These are phyloP conservation scores for Ricinus communis DNA, from an alignment of 345 rosid genomes.

Conservation along the genomic window DNA sequence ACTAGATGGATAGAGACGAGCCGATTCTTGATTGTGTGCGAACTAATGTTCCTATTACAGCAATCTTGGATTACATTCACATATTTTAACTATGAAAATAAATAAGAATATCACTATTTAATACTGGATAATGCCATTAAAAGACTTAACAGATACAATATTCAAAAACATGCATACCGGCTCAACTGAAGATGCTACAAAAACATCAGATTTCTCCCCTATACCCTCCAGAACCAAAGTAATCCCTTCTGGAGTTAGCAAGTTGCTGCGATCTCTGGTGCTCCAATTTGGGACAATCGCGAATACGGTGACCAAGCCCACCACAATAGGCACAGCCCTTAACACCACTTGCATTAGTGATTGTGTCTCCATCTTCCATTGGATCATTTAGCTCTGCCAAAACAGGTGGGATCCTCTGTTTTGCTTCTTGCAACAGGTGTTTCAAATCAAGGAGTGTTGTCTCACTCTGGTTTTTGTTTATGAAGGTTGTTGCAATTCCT, in stretches of 20 bases:
- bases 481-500: slow-evolving; percentile 88
- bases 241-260: slow-evolving; percentile 80
- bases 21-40: too few relatives aligned
- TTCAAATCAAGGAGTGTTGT: slow-evolving; percentile 81
- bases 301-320: slow-evolving; percentile 85
- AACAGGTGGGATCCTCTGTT: slow-evolving; percentile 92
- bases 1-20: too few relatives aligned
- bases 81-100: too few relatives aligned
- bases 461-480: slow-evolving; percentile 93
- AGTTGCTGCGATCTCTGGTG: slow-evolving; percentile 81
- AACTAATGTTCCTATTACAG: too few relatives aligned
- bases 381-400: slow-evolving; percentile 86
- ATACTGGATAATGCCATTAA: too few relatives aligned
- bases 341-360: slow-evolving; percentile 70
- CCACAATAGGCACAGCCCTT: slow-evolving; percentile 97
- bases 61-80: too few relatives aligned
- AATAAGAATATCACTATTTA: too few relatives aligned
- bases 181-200: too few relatives aligned
- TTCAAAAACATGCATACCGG: too few relatives aligned
- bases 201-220: slow-evolving; percentile 91
- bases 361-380: slow-evolving; percentile 75
- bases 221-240: slow-evolving; percentile 88
- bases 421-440: slow-evolving; percentile 87
- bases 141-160: too few relatives aligned
- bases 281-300: slow-evolving; percentile 86